A percentile compares a stretch with the other conserved stretches of the same genome.
phyloP scores from a whole-genome alignment of 352 stramenopile genomes.

The Pilasporangium apinafurcum region DNA sequence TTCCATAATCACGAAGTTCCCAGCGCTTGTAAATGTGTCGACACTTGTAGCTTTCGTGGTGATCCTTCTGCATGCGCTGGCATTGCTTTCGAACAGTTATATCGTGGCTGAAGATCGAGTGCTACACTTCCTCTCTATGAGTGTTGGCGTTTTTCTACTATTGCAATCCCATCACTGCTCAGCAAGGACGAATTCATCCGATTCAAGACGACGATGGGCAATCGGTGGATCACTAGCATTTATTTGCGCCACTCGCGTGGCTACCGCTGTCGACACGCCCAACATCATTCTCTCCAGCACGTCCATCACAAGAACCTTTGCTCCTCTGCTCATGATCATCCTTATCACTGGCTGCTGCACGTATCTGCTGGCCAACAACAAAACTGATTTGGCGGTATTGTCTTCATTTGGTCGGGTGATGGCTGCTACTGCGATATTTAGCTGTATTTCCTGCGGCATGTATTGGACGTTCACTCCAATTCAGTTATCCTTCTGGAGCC shows the following conservation, averaged over 20 bases:
- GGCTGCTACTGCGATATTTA: slow-evolving; percentile 14
- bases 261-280: slow-evolving; percentile 36
- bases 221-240: slow-evolving; percentile 23
- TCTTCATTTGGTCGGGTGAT: slow-evolving; percentile 8
- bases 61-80: slow-evolving; percentile 54
- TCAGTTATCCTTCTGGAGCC: slow-evolving; percentile 19
- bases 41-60: slow-evolving; percentile 25
- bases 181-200: not conserved
- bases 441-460: slow-evolving; percentile 21
- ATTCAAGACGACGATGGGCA: not conserved
- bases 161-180: slow-evolving; percentile 10
- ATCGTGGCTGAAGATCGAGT: slow-evolving; percentile 71
- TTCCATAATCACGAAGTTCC: not conserved
- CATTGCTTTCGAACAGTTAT: slow-evolving; percentile 82
- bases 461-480: slow-evolving; percentile 50
- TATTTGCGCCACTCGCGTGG: slow-evolving; percentile 31
- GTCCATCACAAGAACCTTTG: slow-evolving; percentile 28
- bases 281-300: slow-evolving; percentile 65
- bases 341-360: slow-evolving; percentile 1
- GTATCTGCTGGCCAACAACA: not conserved
- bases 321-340: slow-evolving; percentile 15
- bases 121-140: slow-evolving; percentile 63
- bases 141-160: slow-evolving; percentile 41
- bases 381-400: too few species aligned
- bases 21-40: slow-evolving; percentile 5